phyloP scores from a whole-genome alignment of 2,329 filamentous ascomycete genomes.

The Chrysosphaeria jannelii region DNA sequence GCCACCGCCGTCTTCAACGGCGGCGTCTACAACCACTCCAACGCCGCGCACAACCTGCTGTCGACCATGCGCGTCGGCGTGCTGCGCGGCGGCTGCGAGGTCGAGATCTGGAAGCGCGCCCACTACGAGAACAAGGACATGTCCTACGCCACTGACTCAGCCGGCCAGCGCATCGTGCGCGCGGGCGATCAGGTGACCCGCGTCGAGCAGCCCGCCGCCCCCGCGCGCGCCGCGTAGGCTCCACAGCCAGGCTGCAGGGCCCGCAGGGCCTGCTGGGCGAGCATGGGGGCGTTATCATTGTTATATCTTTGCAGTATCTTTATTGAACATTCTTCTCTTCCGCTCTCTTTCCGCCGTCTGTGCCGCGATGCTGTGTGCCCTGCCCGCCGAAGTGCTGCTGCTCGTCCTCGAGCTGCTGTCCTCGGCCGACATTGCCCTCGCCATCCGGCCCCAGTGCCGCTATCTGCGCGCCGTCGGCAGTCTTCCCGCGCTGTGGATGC shows the following conservation, averaged over 20 bases:
- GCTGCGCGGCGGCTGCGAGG: slow-evolving; percentile 60
- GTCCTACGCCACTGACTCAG: slow-evolving; percentile 48
- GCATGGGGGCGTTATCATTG: slow-evolving; percentile 1
- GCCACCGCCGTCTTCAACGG: slow-evolving; percentile 80
- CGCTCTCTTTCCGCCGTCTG: too few relatives aligned
- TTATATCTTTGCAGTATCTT: not conserved
- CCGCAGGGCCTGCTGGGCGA: too few relatives aligned
- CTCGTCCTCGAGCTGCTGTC: too few relatives aligned
- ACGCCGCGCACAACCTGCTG: slow-evolving; percentile 66
- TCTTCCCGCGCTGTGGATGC: too few relatives aligned
- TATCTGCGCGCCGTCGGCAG: too few relatives aligned
- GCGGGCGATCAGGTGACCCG: slow-evolving; percentile 69
- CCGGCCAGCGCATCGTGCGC: slow-evolving; percentile 56
- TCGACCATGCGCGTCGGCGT: slow-evolving; percentile 74
- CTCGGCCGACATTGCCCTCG: too few relatives aligned
- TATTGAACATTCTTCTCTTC: too few relatives aligned
- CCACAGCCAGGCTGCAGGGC: too few relatives aligned
- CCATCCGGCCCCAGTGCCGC: too few relatives aligned
- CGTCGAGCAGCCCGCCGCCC: slow-evolving; percentile 47
- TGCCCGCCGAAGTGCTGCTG: too few relatives aligned
- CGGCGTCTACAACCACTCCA: slow-evolving; percentile 69
- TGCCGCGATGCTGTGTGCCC: too few relatives aligned
- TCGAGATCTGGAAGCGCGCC: slow-evolving; percentile 77
- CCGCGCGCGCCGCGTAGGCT: slow-evolving; percentile 55
- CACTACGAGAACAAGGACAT: slow-evolving; percentile 68